These are phyloP conservation scores for Bacterosira constricta DNA, from an alignment of 108 stramenopile genomes.

Conservation along the genomic window DNA sequence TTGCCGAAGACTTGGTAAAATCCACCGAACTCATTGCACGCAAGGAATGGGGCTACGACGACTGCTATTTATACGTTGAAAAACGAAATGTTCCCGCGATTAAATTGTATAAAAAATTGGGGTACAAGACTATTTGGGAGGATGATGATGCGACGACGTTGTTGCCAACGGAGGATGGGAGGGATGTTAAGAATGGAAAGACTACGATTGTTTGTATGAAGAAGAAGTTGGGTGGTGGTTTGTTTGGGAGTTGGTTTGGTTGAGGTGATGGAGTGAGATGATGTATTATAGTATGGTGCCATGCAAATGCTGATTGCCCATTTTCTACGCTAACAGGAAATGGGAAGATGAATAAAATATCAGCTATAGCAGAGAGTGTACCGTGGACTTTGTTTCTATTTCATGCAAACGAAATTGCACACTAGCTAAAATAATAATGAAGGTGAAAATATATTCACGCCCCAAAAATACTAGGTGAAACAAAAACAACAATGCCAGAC, in stretches of 20 bases:
- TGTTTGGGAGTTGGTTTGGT: constrained; percentile 31
- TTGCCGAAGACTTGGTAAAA: constrained; percentile 72
- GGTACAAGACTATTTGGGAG: constrained; percentile 69
- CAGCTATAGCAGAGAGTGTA: too few species aligned
- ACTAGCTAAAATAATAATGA: too few species aligned
- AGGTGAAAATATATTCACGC: too few species aligned
- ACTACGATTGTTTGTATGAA: constrained; percentile 83
- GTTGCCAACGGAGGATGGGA: constrained; percentile 60
- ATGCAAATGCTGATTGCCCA: too few species aligned
- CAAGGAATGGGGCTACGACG: constrained; percentile 71
- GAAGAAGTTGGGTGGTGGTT: constrained; percentile 50
- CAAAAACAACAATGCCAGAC: too few species aligned
- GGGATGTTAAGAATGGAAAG: constrained; percentile 43
- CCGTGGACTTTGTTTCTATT: too few species aligned
- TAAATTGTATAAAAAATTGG: constrained; percentile 77
- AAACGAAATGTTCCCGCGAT: constrained; percentile 69
- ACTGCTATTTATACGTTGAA: constrained; percentile 82
- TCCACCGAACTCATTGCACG: constrained; percentile 65
- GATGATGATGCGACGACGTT: constrained; percentile 74
- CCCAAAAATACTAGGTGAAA: too few species aligned
- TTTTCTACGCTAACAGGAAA: too few species aligned
- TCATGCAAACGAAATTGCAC: too few species aligned
- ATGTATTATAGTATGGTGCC: too few species aligned
- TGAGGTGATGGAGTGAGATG: too few species aligned
- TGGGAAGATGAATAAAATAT: too few species aligned